Conservation (phyloP, 2,329 filamentous ascomycete species). For the Cladophialophora chaetospira region DNA sequence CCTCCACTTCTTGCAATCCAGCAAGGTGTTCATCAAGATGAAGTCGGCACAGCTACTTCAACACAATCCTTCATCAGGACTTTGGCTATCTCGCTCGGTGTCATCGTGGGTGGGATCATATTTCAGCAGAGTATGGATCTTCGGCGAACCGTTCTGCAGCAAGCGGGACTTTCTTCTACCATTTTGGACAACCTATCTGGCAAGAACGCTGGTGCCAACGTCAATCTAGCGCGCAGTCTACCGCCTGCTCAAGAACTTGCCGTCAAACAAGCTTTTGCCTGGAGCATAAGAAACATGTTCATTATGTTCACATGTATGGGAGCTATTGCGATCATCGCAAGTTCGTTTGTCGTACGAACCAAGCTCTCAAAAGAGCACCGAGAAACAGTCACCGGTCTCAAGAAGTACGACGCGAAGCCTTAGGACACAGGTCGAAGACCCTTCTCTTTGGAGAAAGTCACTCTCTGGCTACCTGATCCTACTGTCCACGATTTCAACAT, state of each 20-base stretch:
- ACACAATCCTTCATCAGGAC: constrained; percentile 64
- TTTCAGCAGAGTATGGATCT: constrained; percentile 43
- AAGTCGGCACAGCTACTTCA: constrained; percentile 61
- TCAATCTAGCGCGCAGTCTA: constrained; percentile 32
- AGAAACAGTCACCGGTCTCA: constrained; percentile 49
- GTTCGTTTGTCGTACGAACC: constrained; percentile 42
- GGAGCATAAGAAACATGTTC: constrained; percentile 52
- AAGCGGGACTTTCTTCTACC: constrained; percentile 34
- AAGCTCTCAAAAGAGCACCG: constrained; percentile 46
- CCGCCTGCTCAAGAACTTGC: constrained; percentile 38
- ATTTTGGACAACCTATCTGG: constrained; percentile 27
- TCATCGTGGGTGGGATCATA: constrained; percentile 60
- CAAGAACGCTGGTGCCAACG: constrained; percentile 37
- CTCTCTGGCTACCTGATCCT: not conserved
- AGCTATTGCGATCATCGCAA: constrained; percentile 20
- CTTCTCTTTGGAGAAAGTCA: not conserved
- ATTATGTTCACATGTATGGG: constrained; percentile 41
- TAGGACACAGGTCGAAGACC: not conserved
- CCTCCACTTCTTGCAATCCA: constrained; percentile 60
- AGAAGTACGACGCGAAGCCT: constrained; percentile 29
- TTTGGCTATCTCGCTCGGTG: constrained; percentile 58
- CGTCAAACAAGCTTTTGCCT: constrained; percentile 46
- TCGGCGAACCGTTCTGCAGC: constrained; percentile 19
- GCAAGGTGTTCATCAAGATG: constrained; percentile 50
- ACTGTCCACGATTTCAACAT: not conserved